These are phyloP conservation scores for Hanseniaspora valbyensis DNA, from an alignment of 805 yeast species.

Conservation along the genomic window DNA sequence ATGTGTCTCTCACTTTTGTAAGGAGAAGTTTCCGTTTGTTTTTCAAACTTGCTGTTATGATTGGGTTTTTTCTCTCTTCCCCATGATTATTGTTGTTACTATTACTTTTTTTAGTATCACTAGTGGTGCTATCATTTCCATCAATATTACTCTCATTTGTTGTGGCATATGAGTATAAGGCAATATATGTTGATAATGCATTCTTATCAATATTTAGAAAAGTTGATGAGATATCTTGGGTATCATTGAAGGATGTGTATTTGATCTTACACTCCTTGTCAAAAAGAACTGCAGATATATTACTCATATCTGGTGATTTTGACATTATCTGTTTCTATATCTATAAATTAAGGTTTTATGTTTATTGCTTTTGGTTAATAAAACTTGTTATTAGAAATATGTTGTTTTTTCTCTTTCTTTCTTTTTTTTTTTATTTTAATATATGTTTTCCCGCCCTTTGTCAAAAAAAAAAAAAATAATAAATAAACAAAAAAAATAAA, in stretches of 20 bases:
- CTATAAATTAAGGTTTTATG: background rate
- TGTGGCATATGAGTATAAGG: constrained; percentile 2
- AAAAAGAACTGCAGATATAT: constrained; percentile 7
- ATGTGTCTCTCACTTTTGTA: background rate
- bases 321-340: background rate
- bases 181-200: constrained; percentile 8
- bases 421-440: too few relatives aligned
- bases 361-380: background rate
- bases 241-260: constrained; percentile 9
- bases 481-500: too few relatives aligned
- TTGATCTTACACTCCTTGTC: background rate
- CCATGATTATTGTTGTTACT: too few relatives aligned
- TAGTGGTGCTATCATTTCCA: too few relatives aligned
- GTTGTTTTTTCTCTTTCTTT: too few relatives aligned
- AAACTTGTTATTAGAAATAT: too few relatives aligned
- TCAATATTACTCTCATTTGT: background rate
- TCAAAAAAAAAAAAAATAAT: too few relatives aligned
- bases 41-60: background rate
- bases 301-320: background rate
- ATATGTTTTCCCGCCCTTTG: too few relatives aligned
- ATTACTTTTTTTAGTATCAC: too few relatives aligned
- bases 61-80: background rate
- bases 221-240: background rate
- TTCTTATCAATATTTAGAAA: constrained; percentile 13
- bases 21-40: constrained; percentile 6